These are phyloP conservation scores for Xylariaceae sp. DNA, from an alignment of 2,329 filamentous ascomycete species.

Conservation along the genomic window DNA sequence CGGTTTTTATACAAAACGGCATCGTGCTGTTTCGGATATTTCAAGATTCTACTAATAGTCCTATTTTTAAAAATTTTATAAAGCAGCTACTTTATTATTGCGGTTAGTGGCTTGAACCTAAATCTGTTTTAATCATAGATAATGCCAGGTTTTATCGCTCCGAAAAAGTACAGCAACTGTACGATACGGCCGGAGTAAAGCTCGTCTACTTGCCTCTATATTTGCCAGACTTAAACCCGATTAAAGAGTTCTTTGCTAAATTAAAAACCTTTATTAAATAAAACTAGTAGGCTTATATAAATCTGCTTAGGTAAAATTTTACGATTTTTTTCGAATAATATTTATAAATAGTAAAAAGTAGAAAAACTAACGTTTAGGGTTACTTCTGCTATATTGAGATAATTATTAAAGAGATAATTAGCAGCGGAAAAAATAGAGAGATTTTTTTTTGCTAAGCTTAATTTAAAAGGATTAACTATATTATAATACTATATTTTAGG, in stretches of 20 bases:
- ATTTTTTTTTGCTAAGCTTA: no score
- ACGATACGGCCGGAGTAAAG: constrained; percentile 14
- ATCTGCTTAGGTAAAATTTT: constrained; percentile 17
- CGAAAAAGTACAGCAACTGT: constrained; percentile 22
- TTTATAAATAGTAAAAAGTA: constrained; percentile 20
- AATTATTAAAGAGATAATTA: constrained; percentile 13
- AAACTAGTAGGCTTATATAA: constrained; percentile 1
- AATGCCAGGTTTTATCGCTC: constrained; percentile 28
- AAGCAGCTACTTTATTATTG: constrained; percentile 27
- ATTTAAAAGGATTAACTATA: background rate
- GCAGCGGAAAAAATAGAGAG: no score
- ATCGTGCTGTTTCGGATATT: constrained; percentile 22
- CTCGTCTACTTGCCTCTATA: constrained; percentile 9
- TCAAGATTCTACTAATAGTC: constrained; percentile 21
- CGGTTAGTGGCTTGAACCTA: constrained; percentile 26
- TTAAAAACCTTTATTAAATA: constrained; percentile 10
- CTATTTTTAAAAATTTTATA: constrained; percentile 26
- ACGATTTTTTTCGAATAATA: constrained; percentile 23
- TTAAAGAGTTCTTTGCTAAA: constrained; percentile 12
- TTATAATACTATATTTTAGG: constrained; percentile 2
- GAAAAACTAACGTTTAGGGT: constrained; percentile 18
- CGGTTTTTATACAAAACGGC: constrained; percentile 24
- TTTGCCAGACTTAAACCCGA: constrained; percentile 8
- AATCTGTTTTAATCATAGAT: constrained; percentile 31
- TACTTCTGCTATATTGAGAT: constrained; percentile 20